Conservation (phyloP, 2,329 filamentous ascomycete species). For the Trichoderma koningii region DNA sequence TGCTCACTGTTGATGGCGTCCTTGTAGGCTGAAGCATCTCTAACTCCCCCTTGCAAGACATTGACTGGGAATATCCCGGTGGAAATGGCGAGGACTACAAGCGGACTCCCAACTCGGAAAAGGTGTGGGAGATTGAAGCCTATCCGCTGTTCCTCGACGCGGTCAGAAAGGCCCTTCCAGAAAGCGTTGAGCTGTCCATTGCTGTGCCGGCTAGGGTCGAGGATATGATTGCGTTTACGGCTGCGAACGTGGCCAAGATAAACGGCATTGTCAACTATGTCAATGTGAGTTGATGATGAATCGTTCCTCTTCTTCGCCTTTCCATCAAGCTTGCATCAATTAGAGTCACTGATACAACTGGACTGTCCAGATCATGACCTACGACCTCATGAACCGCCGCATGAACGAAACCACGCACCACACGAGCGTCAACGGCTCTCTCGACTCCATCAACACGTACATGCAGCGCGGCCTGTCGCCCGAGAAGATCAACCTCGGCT, state of each 20-base stretch:
- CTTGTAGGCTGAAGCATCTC: neutral
- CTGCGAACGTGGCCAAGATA: constrained; percentile 58
- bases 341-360: neutral
- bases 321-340: rapidly evolving
- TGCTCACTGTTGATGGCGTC: neutral
- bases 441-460: constrained; percentile 60
- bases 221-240: constrained; percentile 70
- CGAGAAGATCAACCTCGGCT: constrained; percentile 63
- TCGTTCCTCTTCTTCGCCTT: no score
- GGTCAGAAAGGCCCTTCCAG: constrained; percentile 59
- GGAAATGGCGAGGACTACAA: constrained; percentile 73
- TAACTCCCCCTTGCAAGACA: constrained; percentile 44
- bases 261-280: constrained; percentile 64
- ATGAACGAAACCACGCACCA: constrained; percentile 67
- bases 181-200: constrained; percentile 62
- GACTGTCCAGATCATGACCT: constrained; percentile 60
- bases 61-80: constrained; percentile 66
- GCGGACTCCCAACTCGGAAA: constrained; percentile 58
- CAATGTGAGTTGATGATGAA: constrained; percentile 45
- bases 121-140: constrained; percentile 60
- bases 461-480: constrained; percentile 56
- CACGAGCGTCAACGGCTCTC: constrained; percentile 57
- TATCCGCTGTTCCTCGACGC: constrained; percentile 63
- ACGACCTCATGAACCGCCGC: constrained; percentile 74
- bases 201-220: constrained; percentile 63